phyloP scores from a whole-genome alignment of 192 early-diverging fungal species.

The Radiomyces spectabilis region DNA sequence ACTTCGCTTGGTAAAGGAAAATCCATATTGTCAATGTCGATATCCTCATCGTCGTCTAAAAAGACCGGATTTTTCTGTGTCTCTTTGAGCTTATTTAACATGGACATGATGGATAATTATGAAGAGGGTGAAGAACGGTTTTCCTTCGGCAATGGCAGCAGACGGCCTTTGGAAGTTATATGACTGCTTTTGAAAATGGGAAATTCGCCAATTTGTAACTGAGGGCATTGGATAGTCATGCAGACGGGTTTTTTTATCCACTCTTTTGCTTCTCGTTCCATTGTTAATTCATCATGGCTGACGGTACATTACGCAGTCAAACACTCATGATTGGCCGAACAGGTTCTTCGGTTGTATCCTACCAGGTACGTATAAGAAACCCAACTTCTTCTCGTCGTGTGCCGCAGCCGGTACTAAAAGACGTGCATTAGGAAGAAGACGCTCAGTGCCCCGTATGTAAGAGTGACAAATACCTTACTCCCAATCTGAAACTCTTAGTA shows the following conservation, averaged over 20 bases:
- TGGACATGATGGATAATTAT: slow-evolving; percentile 7
- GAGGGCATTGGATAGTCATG: too few species aligned
- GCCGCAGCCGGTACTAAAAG: too few species aligned
- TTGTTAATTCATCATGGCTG: not conserved
- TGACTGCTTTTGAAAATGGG: too few species aligned
- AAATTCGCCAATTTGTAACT: too few species aligned
- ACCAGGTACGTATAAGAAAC: not conserved
- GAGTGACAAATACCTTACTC: slow-evolving; percentile 79
- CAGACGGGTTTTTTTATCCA: not conserved
- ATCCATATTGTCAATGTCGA: slow-evolving; percentile 48
- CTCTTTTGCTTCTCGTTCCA: not conserved
- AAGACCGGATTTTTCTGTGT: slow-evolving; percentile 33
- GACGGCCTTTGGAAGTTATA: too few species aligned
- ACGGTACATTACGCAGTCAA: slow-evolving; percentile 8
- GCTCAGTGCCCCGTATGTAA: slow-evolving; percentile 74
- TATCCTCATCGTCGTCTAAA: slow-evolving; percentile 34
- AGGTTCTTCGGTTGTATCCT: slow-evolving; percentile 21
- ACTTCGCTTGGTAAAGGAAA: slow-evolving; percentile 35
- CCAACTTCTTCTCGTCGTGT: not conserved
- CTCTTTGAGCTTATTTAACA: slow-evolving; percentile 39
- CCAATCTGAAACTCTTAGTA: slow-evolving; percentile 81
- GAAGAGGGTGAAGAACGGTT: too few species aligned
- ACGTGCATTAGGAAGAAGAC: slow-evolving; percentile 35
- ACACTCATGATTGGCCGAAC: slow-evolving; percentile 22
- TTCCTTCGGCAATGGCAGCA: too few species aligned